These are phyloP conservation scores for Exophiala sp. DNA, from an alignment of 2,329 filamentous ascomycete species.

Conservation along the genomic window DNA sequence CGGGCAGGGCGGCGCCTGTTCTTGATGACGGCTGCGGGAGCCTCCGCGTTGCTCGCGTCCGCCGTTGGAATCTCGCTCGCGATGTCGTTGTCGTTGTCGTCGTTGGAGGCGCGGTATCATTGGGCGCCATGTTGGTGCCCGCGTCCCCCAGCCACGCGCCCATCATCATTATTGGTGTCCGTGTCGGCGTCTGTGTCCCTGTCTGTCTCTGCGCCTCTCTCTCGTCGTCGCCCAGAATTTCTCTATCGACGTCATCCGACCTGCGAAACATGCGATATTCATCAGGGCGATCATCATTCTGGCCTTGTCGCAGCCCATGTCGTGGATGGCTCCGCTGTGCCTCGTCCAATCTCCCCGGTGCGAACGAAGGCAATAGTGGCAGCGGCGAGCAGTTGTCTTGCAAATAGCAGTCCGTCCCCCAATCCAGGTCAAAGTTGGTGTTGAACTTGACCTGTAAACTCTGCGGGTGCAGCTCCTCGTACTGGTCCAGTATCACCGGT, in stretches of 20 bases:
- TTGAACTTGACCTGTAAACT: slow-evolving; percentile 13
- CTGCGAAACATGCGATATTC: neutral
- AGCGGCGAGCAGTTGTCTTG: slow-evolving; percentile 9
- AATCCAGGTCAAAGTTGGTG: slow-evolving; percentile 13
- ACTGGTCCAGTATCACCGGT: slow-evolving; percentile 18
- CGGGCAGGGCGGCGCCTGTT: neutral
- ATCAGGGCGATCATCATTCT: slow-evolving; percentile 2
- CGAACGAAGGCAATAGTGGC: neutral
- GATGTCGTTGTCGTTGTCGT: neutral
- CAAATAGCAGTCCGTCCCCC: slow-evolving; percentile 12
- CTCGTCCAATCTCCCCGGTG: slow-evolving; percentile 7
- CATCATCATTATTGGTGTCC: no score
- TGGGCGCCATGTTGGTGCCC: no score
- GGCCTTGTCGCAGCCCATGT: slow-evolving; percentile 6
- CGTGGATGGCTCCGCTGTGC: slow-evolving; percentile 1
- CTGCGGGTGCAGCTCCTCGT: slow-evolving; percentile 17
- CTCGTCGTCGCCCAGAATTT: no score
- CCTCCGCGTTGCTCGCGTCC: neutral
- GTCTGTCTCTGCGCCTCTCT: neutral
- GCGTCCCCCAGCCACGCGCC: no score
- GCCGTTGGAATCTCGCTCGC: neutral
- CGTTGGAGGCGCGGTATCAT: neutral
- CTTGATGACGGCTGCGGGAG: neutral
- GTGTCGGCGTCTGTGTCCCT: neutral
- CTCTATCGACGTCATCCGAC: slow-evolving; percentile 14